A percentile compares a stretch with the other conserved stretches of the same genome.
These are phyloP conservation scores for Akanthomyces dipterigenus DNA, from an alignment of 2,329 filamentous ascomycete species.

Conservation along the genomic window DNA sequence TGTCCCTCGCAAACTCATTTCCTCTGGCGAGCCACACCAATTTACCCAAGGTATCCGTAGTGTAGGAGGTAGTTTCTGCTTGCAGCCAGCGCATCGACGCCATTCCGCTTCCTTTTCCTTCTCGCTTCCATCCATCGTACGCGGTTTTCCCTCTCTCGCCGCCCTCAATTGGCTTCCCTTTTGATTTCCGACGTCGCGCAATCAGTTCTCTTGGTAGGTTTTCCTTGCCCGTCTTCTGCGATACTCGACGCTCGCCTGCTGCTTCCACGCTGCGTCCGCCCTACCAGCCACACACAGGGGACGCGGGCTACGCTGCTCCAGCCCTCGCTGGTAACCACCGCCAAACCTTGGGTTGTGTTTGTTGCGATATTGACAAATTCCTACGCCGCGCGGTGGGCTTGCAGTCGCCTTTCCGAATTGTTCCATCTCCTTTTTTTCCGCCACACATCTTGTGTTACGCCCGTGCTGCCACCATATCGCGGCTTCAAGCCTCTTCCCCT, in stretches of 20 bases:
- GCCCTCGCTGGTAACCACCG: not conserved
- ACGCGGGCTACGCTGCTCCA: not conserved
- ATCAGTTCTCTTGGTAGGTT: slow-evolving; percentile 1
- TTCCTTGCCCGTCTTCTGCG: not conserved
- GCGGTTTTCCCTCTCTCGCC: slow-evolving; percentile 16
- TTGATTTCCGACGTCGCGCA: slow-evolving; percentile 1
- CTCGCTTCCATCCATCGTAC: slow-evolving; percentile 16
- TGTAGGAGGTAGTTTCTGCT: slow-evolving; percentile 11
- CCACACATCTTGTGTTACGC: not conserved
- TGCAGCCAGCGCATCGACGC: slow-evolving; percentile 11
- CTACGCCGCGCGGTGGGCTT: not conserved
- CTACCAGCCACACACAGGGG: slow-evolving; percentile 6
- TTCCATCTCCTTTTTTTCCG: not conserved
- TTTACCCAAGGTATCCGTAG: not conserved
- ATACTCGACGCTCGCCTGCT: not conserved
- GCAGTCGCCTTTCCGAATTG: not conserved
- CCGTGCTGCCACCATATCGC: not conserved
- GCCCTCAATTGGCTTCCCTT: slow-evolving; percentile 19
- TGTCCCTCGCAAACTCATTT: slow-evolving; percentile 13
- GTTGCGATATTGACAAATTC: not conserved
- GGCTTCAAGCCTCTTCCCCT: slow-evolving; percentile 8
- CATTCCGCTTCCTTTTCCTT: slow-evolving; percentile 15
- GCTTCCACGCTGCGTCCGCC: not conserved
- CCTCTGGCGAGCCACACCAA: slow-evolving; percentile 2
- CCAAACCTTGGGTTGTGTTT: not conserved